Evolutionary conservation across 768 basidiomycete genomes (phyloP).

Genomic region (Cyclocybe aegerita): DNA sequence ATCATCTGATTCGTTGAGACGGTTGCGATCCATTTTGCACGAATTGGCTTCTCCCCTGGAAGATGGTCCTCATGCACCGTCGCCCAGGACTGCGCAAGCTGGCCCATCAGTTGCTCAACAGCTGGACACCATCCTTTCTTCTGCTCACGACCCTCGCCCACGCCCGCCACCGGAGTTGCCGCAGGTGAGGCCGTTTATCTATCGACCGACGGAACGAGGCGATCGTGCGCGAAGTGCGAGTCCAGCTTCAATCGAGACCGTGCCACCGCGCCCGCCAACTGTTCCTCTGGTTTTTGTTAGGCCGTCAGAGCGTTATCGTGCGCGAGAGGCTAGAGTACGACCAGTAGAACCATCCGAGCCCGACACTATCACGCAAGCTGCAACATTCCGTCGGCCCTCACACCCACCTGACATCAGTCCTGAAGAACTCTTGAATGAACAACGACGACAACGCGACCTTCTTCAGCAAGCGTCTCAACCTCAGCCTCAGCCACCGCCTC

Average conservation of each 20-base stretch:
- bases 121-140: slow-evolving; percentile 58
- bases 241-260: slow-evolving; percentile 28
- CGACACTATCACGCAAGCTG: neutral
- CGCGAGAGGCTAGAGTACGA: neutral
- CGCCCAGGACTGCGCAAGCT: slow-evolving; percentile 45
- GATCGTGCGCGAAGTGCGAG: slow-evolving; percentile 34
- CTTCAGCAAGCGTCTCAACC: neutral
- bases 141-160: slow-evolving; percentile 39
- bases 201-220: slow-evolving; percentile 44
- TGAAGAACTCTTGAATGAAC: neutral
- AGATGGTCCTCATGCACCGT: slow-evolving; percentile 31
- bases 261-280: slow-evolving; percentile 24
- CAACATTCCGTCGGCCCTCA: neutral
- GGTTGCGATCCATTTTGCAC: slow-evolving; percentile 24
- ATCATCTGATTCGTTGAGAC: slow-evolving; percentile 27
- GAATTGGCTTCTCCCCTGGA: slow-evolving; percentile 16
- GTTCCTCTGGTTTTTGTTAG: slow-evolving; percentile 9
- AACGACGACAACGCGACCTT: neutral
- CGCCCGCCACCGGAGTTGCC: slow-evolving; percentile 48
- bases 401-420: neutral
- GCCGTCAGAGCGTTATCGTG: neutral
- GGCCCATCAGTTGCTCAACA: slow-evolving; percentile 59
- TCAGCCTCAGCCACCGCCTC: neutral
- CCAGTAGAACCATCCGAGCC: slow-evolving; percentile 2
- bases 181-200: slow-evolving; percentile 50